Percentiles rank a stretch among this genome's conserved stretches.
Conservation (phyloP, 306 rosid species). For the Begonia fuchsioides region DNA sequence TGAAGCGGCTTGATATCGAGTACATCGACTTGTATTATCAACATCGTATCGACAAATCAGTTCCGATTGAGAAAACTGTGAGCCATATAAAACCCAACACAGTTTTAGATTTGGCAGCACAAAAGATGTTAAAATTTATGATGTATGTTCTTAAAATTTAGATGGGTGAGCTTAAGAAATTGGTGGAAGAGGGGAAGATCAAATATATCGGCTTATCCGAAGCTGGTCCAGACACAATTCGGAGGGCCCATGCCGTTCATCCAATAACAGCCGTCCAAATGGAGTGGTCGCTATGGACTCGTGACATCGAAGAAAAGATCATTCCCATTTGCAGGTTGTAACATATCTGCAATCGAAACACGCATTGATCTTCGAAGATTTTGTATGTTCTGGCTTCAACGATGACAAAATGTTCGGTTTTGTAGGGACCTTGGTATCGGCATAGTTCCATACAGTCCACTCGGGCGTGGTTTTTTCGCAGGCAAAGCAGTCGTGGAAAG, state of each 20-base stretch:
- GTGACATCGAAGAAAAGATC: constrained; percentile 58
- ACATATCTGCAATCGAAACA: neutral
- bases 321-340: constrained; percentile 59
- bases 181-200: constrained; percentile 68
- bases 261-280: constrained; percentile 62
- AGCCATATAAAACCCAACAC: constrained; percentile 5
- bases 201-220: constrained; percentile 64
- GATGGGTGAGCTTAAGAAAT: constrained; percentile 66
- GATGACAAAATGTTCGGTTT: too few relatives aligned
- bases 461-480: constrained; percentile 68
- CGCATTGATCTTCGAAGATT: too few relatives aligned
- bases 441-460: constrained; percentile 68
- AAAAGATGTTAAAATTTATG: neutral
- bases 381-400: too few relatives aligned
- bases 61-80: constrained; percentile 76
- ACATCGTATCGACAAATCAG: constrained; percentile 61
- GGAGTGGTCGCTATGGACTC: constrained; percentile 76
- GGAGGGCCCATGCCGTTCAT: constrained; percentile 78
- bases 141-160: constrained; percentile 7
- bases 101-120: neutral
- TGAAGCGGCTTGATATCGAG: constrained; percentile 53
- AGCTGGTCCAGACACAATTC: constrained; percentile 61
- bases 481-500: constrained; percentile 52
- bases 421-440: constrained; percentile 80
- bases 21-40: constrained; percentile 81